Conservation (phyloP, 352 stramenopile species). For the Phytopythium aichiense region DNA sequence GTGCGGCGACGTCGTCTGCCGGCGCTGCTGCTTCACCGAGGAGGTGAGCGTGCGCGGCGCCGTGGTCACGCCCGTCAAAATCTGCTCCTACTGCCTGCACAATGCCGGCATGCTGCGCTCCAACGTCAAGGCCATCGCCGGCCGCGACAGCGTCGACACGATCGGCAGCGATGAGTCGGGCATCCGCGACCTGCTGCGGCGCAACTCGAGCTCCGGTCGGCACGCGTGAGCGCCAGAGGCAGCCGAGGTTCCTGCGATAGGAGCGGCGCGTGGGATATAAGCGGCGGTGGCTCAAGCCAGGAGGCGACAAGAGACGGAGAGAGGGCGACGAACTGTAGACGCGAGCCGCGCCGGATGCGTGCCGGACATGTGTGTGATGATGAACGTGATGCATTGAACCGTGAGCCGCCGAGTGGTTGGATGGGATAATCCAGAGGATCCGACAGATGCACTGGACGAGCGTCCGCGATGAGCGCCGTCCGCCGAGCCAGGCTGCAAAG, state of each 20-base stretch:
- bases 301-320: not conserved
- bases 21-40: constrained; percentile 20
- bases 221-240: not conserved
- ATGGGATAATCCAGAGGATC: not conserved
- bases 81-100: constrained; percentile 23
- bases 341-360: not conserved
- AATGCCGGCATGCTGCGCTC: constrained; percentile 14
- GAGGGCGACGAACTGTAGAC: not conserved
- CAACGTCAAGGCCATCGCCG: constrained; percentile 12
- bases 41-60: constrained; percentile 36
- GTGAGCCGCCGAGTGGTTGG: too few relatives aligned
- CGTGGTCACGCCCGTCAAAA: constrained; percentile 22
- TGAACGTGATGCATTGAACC: not conserved
- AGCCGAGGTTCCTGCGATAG: too few relatives aligned
- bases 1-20: constrained; percentile 25
- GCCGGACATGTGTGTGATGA: not conserved
- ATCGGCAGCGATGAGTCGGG: constrained; percentile 15
- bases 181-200: constrained; percentile 17
- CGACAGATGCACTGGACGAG: not conserved
- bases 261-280: constrained; percentile 1
- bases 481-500: too few relatives aligned
- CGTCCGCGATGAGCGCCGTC: too few relatives aligned
- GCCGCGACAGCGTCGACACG: constrained; percentile 18
- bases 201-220: constrained; percentile 10
- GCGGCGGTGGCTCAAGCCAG: not conserved